Percentiles rank a stretch among this genome's conserved stretches.
Evolutionary conservation across 2,329 filamentous ascomycete genomes (phyloP).

Genomic region (Calonectria hawksworthii): DNA sequence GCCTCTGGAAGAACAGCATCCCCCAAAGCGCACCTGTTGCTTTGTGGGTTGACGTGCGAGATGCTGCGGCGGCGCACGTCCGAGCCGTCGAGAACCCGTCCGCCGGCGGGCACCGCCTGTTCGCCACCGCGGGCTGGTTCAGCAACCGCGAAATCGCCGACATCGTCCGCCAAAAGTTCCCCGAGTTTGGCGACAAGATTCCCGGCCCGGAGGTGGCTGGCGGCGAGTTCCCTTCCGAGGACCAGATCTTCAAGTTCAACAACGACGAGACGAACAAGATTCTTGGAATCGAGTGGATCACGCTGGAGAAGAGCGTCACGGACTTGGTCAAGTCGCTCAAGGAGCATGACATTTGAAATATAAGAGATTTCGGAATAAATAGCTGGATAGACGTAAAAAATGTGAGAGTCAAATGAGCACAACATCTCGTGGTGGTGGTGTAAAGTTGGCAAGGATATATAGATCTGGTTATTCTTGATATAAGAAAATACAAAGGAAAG

Average conservation of each 20-base stretch:
- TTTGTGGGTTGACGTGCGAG: slow-evolving; percentile 70
- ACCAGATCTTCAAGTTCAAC: slow-evolving; percentile 66
- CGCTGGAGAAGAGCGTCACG: slow-evolving; percentile 71
- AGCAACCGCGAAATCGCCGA: slow-evolving; percentile 61
- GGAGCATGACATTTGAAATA: slow-evolving; percentile 48
- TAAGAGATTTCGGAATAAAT: not conserved
- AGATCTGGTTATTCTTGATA: not conserved
- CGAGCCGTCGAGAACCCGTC: slow-evolving; percentile 63
- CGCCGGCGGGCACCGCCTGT: slow-evolving; percentile 65
- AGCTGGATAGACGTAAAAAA: not conserved
- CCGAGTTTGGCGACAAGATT: slow-evolving; percentile 62
- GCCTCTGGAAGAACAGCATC: slow-evolving; percentile 62
- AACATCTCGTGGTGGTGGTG: not conserved
- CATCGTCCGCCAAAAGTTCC: slow-evolving; percentile 62
- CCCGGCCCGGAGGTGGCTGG: slow-evolving; percentile 60
- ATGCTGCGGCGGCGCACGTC: slow-evolving; percentile 67
- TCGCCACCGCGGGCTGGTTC: slow-evolving; percentile 63
- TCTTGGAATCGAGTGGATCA: slow-evolving; percentile 73
- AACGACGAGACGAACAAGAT: slow-evolving; percentile 71
- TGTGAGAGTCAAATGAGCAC: not conserved
- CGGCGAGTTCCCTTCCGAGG: slow-evolving; percentile 56
- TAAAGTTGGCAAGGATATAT: not conserved
- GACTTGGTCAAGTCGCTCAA: slow-evolving; percentile 77
- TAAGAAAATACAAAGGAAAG: slow-evolving; percentile 7
- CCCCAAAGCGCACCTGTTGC: slow-evolving; percentile 57